Base-by-base conservation (phyloP, 1,284 basidiomycete species). In the Mixia osmundae region DNA sequence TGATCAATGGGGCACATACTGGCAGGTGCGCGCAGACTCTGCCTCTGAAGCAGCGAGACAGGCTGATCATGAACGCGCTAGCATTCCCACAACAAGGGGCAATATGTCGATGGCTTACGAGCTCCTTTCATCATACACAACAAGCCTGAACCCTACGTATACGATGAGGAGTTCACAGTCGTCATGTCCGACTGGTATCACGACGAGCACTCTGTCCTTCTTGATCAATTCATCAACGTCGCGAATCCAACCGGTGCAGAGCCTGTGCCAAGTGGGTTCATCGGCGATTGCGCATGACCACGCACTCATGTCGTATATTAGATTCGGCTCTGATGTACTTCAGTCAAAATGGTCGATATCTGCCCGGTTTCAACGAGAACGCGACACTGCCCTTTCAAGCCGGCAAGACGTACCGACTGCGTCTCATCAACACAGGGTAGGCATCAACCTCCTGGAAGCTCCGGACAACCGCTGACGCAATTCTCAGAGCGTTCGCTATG, bases 121-220 rank as follows among this genome's bases (percentile, higher is more conserved):
- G 63, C 74, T 0, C 75, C 83, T 1, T 54, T 83, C 16, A 54
- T 85, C 34, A 68, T 94, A 36, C 74, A 78, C 49, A 72, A 58
- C 63, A 8, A 52, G 57, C 21, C 62, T 55, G 45, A 45, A 15
- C 46, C 52, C 15, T 50, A 52, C 20, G 48, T 61, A 1, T 95
- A 94, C 57, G 87, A 95, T 56, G 80, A 76, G 29, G 89, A 95
- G 49, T 87, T 71, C 59, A 87, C 77, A 10, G 62, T 95, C 44
- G 18, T 23, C 14, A 12, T 28, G n/a, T 20, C 4, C 24, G 19
- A 3, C 53, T 44, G 45, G 45, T 61, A 61, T 51, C 77, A 87
- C 52, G 53, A 70, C 5, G 63, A 82, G 54, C 76, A 83, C 47
- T 37, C 58, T 1, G 61, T 59, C 4, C 64, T 85, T 30, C 42